Evolutionary conservation across 306 rosid species (phyloP).

Genomic region (Mimosa pudica): DNA sequence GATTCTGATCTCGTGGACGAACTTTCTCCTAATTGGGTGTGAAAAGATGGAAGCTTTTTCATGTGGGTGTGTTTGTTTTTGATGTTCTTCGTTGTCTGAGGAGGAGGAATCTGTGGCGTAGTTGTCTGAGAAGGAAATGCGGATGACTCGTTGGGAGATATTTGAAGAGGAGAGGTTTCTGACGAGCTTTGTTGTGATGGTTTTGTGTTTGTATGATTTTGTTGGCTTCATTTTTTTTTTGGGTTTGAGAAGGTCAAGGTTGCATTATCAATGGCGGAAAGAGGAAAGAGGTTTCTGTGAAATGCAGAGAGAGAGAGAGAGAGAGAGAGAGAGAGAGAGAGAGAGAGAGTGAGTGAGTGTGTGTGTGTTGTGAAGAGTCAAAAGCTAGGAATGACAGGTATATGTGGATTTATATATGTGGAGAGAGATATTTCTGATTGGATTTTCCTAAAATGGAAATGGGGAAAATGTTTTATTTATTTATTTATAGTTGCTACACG

Average conservation of each 20-base stretch:
- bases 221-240: slow-evolving; percentile 15
- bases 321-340: neutral
- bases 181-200: slow-evolving; percentile 39
- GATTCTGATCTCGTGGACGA: slow-evolving; percentile 53
- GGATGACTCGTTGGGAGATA: slow-evolving; percentile 35
- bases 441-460: neutral
- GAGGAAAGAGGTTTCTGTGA: no score
- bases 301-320: no score
- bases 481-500: no score
- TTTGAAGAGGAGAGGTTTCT: neutral
- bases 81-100: slow-evolving; percentile 52
- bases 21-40: slow-evolving; percentile 36
- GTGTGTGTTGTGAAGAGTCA: no score
- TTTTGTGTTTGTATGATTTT: slow-evolving; percentile 34
- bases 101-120: slow-evolving; percentile 70
- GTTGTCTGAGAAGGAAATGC: slow-evolving; percentile 48
- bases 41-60: no score
- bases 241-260: neutral
- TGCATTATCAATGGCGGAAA: slow-evolving; percentile 4
- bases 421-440: neutral
- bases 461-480: neutral
- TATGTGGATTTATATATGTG: neutral
- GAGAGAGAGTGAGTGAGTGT: neutral
- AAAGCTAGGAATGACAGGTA: no score
- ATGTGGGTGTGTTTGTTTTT: no score